Base-by-base conservation (phyloP, 1,284 basidiomycete species). In the Trichosporon ovoides region DNA sequence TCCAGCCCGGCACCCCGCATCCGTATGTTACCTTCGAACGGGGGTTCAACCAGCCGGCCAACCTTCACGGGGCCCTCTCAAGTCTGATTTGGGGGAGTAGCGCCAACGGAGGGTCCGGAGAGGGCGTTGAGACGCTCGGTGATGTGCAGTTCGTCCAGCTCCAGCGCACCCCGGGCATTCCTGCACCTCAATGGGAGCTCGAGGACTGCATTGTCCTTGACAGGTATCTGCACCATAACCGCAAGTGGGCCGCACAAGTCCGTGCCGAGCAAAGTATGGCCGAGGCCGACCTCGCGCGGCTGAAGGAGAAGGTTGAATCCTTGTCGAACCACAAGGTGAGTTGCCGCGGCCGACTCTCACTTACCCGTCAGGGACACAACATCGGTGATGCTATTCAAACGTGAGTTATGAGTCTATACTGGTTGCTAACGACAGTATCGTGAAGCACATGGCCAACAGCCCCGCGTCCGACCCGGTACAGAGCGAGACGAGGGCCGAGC, bases 121-220 rank as follows among this genome's bases (percentile, higher is more conserved):
- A 68, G 40, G 60, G 59, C 19, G 65, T 75, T n/a, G 37, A 60
- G 16, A 52, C 58, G 2, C 55, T 72, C 13, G 59, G 62, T 1
- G 73, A 75, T 37, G 61, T 75, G 10, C 43, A 74, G 28, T 66
- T 65, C 16, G 68, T 74, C 0, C 56, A 56, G 10, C 46, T 72
- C 7, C 50, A 48, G 2, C 66, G 70, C 63, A 55, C 36, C 1
- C 57, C 57, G 7, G 64, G 64, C 1, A 59, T 67, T 0, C 50
- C 57, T 13, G 58, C 65, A 16, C 61, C 66, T 38, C 37, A 69
- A 18, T 76, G 72, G 71, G 54, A 68, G 43, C 49, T 74, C 18
- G 72, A 76, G 6, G 63, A 73, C 51, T 58, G 52, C 31, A 59
- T 74, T 11, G 61, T 67, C 1, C 61, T 76, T 0, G 74, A 76